Conservation (phyloP, 2,329 filamentous ascomycete genomes). For the Zymoseptoria crescenta region DNA sequence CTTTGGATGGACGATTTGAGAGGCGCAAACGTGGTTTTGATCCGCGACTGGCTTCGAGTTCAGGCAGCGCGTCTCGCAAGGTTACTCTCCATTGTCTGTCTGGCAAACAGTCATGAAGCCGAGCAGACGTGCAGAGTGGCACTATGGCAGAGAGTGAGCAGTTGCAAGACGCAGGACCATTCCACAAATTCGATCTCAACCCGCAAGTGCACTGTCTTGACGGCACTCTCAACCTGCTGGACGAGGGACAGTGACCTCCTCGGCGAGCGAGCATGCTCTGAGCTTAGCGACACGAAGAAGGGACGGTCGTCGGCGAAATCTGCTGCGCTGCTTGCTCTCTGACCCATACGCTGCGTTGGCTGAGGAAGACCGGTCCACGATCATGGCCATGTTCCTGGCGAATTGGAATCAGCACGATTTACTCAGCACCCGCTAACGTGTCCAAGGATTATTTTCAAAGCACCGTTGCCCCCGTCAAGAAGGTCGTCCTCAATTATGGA, state of each 20-base stretch:
- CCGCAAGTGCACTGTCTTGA: not conserved
- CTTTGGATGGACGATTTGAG: too few relatives aligned
- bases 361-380: not conserved
- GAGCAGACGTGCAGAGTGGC: constrained; percentile 17
- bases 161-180: not conserved
- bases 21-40: not conserved
- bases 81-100: constrained; percentile 18
- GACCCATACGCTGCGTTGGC: constrained; percentile 1
- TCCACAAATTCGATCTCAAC: not conserved
- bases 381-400: not conserved
- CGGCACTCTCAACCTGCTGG: not conserved
- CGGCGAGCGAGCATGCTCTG: not conserved
- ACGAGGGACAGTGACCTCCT: not conserved
- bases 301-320: not conserved
- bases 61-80: constrained; percentile 10
- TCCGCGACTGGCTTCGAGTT: not conserved
- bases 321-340: constrained; percentile 16
- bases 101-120: constrained; percentile 23
- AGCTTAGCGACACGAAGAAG: not conserved
- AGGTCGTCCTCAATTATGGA: constrained; percentile 84
- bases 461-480: constrained; percentile 83
- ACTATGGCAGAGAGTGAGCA: constrained; percentile 16
- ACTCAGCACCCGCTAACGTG: constrained; percentile 50
- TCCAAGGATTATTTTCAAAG: constrained; percentile 91
- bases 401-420: not conserved